A percentile compares a stretch with the other conserved stretches of the same genome.
Conservation (phyloP, 306 rosid genomes). For the Sophora flavescens region DNA sequence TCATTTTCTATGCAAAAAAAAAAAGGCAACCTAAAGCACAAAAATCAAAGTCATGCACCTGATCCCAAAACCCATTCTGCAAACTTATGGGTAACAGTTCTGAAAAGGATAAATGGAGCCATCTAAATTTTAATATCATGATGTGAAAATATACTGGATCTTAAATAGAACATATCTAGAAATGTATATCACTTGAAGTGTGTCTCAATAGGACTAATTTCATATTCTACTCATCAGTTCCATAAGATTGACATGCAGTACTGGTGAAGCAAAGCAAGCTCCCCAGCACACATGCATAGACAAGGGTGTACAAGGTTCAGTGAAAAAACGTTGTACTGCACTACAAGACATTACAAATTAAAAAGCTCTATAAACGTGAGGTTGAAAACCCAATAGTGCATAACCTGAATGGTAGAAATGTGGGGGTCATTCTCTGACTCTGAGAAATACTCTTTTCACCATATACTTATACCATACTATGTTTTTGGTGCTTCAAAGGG, state of each 20-base stretch:
- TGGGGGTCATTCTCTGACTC: not conserved
- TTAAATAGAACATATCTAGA: not conserved
- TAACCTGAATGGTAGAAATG: not conserved
- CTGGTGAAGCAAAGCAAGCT: not conserved
- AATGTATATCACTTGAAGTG: too few species aligned
- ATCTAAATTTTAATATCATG: not conserved
- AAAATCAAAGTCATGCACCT: not conserved
- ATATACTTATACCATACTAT: not conserved
- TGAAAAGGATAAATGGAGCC: not conserved
- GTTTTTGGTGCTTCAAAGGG: not conserved
- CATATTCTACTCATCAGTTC: too few species aligned
- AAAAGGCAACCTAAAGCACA: not conserved
- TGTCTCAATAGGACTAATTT: too few species aligned
- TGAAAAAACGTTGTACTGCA: not conserved
- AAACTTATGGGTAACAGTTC: not conserved
- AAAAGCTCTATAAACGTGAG: not conserved
- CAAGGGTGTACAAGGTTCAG: not conserved
- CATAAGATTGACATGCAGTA: not conserved
- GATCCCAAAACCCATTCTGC: constrained; percentile 5
- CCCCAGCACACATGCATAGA: not conserved
- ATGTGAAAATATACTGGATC: not conserved
- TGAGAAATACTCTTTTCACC: not conserved
- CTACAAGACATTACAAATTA: not conserved
- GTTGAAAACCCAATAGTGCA: not conserved
- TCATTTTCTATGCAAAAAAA: too few species aligned